A percentile compares a stretch with the other conserved stretches of the same genome.
These are phyloP conservation scores for Marvania coccoides DNA, from an alignment of 139 green algal genomes.

Conservation along the genomic window DNA sequence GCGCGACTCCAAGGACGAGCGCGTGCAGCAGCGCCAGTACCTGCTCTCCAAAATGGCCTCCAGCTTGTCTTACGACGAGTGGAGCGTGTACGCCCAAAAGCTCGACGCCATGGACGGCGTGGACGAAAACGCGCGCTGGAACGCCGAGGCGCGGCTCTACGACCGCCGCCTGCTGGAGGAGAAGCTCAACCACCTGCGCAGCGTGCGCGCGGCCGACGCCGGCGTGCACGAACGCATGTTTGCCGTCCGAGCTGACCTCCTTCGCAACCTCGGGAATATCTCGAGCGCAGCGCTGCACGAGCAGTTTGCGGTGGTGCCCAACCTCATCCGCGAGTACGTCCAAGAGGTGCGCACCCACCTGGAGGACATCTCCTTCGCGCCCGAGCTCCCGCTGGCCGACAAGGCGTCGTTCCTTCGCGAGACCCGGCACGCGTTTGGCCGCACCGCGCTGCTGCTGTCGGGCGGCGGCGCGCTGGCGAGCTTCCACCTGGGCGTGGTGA, in stretches of 20 bases:
- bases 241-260: constrained; percentile 81
- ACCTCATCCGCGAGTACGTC: constrained; percentile 89
- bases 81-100: constrained; percentile 49
- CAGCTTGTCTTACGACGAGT: constrained; percentile 50
- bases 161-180: constrained; percentile 74
- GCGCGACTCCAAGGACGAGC: not conserved
- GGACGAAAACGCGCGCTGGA: constrained; percentile 19
- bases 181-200: constrained; percentile 52
- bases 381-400: constrained; percentile 60
- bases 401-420: constrained; percentile 89
- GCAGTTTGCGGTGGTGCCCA: constrained; percentile 60
- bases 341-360: constrained; percentile 78
- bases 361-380: constrained; percentile 17
- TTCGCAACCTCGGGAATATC: constrained; percentile 94
- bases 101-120: constrained; percentile 42
- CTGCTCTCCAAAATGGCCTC: not conserved
- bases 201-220: constrained; percentile 30
- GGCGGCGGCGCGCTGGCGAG: constrained; percentile 85
- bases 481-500: constrained; percentile 79
- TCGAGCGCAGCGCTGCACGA: constrained; percentile 55
- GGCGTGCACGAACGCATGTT: constrained; percentile 80
- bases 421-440: constrained; percentile 89
- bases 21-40: not conserved
- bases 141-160: constrained; percentile 54
- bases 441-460: constrained; percentile 90